phyloP scores from a whole-genome alignment of 805 yeast genomes.

The Starmerella geochares region DNA sequence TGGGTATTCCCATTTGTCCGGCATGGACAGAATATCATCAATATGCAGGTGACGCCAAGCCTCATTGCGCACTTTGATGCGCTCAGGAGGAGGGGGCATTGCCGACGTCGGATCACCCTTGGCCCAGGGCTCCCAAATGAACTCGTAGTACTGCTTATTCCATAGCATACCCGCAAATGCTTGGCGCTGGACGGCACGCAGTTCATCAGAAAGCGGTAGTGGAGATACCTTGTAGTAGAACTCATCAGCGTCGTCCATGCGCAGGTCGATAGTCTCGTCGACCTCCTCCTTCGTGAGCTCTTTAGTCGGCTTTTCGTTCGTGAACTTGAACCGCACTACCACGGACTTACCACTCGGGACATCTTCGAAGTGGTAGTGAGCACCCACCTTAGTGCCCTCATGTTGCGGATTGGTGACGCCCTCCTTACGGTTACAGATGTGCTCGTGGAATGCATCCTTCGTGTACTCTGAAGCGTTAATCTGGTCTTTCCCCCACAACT shows the following conservation, averaged over 20 bases:
- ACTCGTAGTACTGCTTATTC: slow-evolving; percentile 86
- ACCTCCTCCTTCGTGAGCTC: slow-evolving; percentile 59
- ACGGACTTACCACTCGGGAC: slow-evolving; percentile 83
- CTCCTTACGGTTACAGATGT: slow-evolving; percentile 50
- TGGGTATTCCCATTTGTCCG: slow-evolving; percentile 94
- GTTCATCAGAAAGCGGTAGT: slow-evolving; percentile 65
- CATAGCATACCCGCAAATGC: slow-evolving; percentile 89
- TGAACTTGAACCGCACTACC: slow-evolving; percentile 66
- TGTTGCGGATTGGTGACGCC: slow-evolving; percentile 59
- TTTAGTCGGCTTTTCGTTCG: slow-evolving; percentile 35
- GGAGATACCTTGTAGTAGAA: slow-evolving; percentile 86
- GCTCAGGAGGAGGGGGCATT: slow-evolving; percentile 65
- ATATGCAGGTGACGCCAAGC: slow-evolving; percentile 85
- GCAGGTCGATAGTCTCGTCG: slow-evolving; percentile 55
- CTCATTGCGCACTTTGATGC: slow-evolving; percentile 78
- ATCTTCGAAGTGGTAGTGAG: slow-evolving; percentile 69
- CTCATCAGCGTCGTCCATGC: slow-evolving; percentile 84
- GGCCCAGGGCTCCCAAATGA: slow-evolving; percentile 77
- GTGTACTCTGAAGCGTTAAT: slow-evolving; percentile 50
- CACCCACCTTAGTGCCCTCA: slow-evolving; percentile 74
- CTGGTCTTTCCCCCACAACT: slow-evolving; percentile 46
- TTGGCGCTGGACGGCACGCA: slow-evolving; percentile 79
- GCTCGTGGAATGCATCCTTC: slow-evolving; percentile 89
- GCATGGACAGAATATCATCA: slow-evolving; percentile 78
- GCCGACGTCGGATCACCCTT: slow-evolving; percentile 71